Conservation (phyloP, 768 basidiomycete species). For the Boletus sensibilis region DNA sequence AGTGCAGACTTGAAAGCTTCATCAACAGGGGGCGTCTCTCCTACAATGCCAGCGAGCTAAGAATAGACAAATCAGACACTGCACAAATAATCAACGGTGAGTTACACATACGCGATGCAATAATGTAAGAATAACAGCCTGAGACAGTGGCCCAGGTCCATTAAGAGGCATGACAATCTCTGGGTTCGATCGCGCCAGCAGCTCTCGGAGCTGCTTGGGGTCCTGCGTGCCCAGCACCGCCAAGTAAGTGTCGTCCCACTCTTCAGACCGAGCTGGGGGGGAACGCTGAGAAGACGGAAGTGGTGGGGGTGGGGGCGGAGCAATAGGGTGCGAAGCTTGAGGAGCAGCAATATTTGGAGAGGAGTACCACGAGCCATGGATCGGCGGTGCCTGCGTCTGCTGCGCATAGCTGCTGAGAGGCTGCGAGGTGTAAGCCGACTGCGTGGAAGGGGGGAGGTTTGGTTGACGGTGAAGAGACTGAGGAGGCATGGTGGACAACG, state of each 20-base stretch:
- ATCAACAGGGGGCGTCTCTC: conserved; percentile 73
- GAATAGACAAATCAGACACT: not conserved
- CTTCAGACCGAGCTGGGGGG: conserved; percentile 60
- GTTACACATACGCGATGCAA: conserved; percentile 67
- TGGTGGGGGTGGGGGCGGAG: conserved; percentile 54
- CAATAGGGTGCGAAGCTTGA: conserved; percentile 77
- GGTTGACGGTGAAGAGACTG: conserved; percentile 37
- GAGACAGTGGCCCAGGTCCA: conserved; percentile 67
- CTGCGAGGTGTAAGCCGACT: conserved; percentile 32
- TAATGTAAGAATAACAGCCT: conserved; percentile 80
- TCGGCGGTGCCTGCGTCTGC: conserved; percentile 31
- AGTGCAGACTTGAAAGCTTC: conserved; percentile 78
- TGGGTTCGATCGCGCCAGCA: conserved; percentile 71
- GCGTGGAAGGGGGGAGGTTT: conserved; percentile 39
- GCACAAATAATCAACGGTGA: conserved; percentile 1
- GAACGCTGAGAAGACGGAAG: conserved; percentile 44
- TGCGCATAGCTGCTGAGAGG: conserved; percentile 32
- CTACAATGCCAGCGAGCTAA: conserved; percentile 71
- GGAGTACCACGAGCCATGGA: conserved; percentile 54
- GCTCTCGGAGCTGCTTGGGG: conserved; percentile 66
- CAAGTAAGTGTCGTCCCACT: conserved; percentile 85
- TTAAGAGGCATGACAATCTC: conserved; percentile 79
- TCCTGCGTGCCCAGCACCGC: conserved; percentile 77
- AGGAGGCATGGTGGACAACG: conserved; percentile 30
- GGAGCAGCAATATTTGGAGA: conserved; percentile 67